Evolutionary conservation across 2,329 filamentous ascomycete species (phyloP).

Genomic region (Boeremia exigua): DNA sequence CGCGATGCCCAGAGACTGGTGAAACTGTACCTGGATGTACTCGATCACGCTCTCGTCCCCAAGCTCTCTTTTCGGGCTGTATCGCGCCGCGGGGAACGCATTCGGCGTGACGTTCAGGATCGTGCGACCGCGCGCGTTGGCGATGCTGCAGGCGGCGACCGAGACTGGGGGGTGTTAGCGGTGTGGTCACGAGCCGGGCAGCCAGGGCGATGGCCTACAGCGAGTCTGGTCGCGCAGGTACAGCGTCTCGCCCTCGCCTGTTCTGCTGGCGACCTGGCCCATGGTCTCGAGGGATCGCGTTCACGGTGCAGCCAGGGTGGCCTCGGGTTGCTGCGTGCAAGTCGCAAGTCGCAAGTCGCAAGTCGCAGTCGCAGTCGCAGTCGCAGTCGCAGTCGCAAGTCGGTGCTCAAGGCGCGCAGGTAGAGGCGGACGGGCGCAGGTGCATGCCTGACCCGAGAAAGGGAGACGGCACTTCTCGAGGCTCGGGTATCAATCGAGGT

Average conservation of each 20-base stretch:
- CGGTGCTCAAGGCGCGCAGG: constrained; percentile 33
- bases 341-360: too few relatives aligned
- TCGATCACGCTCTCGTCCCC: constrained; percentile 81
- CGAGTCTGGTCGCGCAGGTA: constrained; percentile 91
- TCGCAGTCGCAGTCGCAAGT: constrained; percentile 18
- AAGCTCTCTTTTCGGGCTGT: constrained; percentile 72
- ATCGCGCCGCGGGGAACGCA: constrained; percentile 81
- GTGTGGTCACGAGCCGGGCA: constrained; percentile 3
- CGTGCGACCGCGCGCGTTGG: constrained; percentile 77
- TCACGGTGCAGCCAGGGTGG: constrained; percentile 19
- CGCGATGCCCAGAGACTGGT: background rate
- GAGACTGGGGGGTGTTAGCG: constrained; percentile 67
- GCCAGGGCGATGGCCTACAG: constrained; percentile 63
- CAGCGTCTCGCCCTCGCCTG: constrained; percentile 76
- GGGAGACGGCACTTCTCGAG: constrained; percentile 18
- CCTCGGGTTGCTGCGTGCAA: constrained; percentile 20
- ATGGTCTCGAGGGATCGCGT: constrained; percentile 57
- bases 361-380: constrained; percentile 3
- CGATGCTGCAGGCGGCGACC: constrained; percentile 81
- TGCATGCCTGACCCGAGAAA: constrained; percentile 37
- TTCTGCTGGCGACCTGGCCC: constrained; percentile 90
- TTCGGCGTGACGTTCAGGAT: constrained; percentile 83
- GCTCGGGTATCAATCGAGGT: constrained; percentile 18
- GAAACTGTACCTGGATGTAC: constrained; percentile 78
- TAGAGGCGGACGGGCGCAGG: constrained; percentile 30